Percentiles rank a stretch among this genome's conserved stretches.
Conservation (phyloP, 768 basidiomycete genomes). For the Hygrophoropsis aurantiaca region DNA sequence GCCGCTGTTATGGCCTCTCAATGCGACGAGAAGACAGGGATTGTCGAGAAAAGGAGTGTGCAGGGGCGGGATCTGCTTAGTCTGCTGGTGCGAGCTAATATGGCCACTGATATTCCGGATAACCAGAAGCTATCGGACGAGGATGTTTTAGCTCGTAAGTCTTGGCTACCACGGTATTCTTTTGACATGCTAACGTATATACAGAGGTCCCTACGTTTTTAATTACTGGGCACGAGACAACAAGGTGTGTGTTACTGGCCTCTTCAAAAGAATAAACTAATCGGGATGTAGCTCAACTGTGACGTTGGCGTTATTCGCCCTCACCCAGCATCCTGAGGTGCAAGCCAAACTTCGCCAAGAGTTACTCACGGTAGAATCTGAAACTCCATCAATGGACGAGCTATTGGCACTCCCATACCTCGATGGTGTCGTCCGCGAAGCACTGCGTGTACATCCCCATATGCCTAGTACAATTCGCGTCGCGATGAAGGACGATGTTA, state of each 20-base stretch:
- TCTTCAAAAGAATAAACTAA: constrained; percentile 32
- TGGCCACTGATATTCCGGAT: too few relatives aligned
- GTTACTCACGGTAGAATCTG: constrained; percentile 47
- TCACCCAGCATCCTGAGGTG: too few relatives aligned
- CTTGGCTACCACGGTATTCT: too few relatives aligned
- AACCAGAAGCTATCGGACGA: too few relatives aligned
- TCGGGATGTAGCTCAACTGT: constrained; percentile 36
- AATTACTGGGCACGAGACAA: too few relatives aligned
- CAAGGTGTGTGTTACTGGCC: too few relatives aligned
- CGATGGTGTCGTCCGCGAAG: constrained; percentile 65
- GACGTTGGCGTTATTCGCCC: constrained; percentile 59
- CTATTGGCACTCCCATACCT: too few relatives aligned
- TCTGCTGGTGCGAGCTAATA: too few relatives aligned
- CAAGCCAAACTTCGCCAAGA: too few relatives aligned
- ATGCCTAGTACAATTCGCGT: constrained; percentile 45
- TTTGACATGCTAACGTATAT: too few relatives aligned
- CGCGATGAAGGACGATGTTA: constrained; percentile 54
- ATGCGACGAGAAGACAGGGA: constrained; percentile 21
- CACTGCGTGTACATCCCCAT: constrained; percentile 54
- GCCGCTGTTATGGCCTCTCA: constrained; percentile 9
- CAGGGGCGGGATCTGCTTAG: constrained; percentile 54
- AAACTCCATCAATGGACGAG: constrained; percentile 68
- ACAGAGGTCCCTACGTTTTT: too few relatives aligned
- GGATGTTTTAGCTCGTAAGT: constrained; percentile 58
- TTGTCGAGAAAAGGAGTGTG: constrained; percentile 31